Base-by-base conservation (phyloP, 2,329 filamentous ascomycete genomes). In the Fusarium sulawesiense region DNA sequence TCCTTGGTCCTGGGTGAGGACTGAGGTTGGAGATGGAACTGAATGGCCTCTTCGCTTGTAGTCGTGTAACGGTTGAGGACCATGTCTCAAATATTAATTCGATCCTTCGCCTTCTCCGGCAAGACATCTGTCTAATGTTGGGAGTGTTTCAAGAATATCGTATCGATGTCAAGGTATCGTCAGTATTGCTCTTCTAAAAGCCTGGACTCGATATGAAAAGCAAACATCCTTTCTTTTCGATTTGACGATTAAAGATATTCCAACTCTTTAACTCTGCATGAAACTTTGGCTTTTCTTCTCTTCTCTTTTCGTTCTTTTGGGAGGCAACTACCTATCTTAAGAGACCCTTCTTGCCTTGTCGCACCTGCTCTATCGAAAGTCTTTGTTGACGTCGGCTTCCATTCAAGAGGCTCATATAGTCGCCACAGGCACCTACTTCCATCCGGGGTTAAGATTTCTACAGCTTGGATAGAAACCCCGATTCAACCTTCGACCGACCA, bases 51-150 rank as follows among this genome's bases (percentile, higher is more conserved):
- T 48, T 65, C 61, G 55, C 65, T 72, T 63, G 60, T 51, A 51
- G 60, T 64, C 41, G 74, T 78, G 74, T 70, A 66, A 78, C 75
- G 25, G 49, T 47, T 63, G 50, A 62, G 62, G 50, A 32, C 46
- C 56, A 73, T 78, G 76, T 78, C 75, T 78, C 76, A 76, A 76
- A 75, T 76, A 78, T 73, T 67, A 76, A 76, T 73, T 73, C 72
- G 56, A 68, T 69, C 62, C 61, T 65, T 68, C 57, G 58, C 70
- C 71, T 73, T 58, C 57, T 58, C 57, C 49, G 64, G 57, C 62
- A 59, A 66, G 64, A 56, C 46, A 67, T 60, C 63, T 59, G 60
- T 55, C 37, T 55, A 68, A 50, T 66, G 56, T 55, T 56, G 63
- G 41, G 44, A 27, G 60, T 77, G 76, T 76, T 74, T 76, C 75